Conservation (phyloP, 2,329 filamentous ascomycete species). For the Allantophomopsis cytisporea region DNA sequence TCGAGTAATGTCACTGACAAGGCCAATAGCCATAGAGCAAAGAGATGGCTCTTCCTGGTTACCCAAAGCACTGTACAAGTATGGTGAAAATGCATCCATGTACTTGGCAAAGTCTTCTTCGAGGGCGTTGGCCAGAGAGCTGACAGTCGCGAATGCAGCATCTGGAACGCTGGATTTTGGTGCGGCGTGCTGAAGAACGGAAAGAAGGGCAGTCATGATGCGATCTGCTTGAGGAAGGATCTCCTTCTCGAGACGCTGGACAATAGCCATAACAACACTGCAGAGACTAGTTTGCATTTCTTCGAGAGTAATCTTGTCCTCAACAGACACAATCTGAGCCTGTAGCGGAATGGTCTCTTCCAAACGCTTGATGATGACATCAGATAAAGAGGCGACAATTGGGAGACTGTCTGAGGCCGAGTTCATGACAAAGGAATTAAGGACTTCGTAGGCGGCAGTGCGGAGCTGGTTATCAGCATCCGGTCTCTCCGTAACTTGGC, state of each 20-base stretch:
- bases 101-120: constrained; percentile 93
- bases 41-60: constrained; percentile 93
- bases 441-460: constrained; percentile 92
- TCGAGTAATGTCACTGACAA: constrained; percentile 92
- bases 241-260: constrained; percentile 82
- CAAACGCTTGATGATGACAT: constrained; percentile 80
- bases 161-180: constrained; percentile 90
- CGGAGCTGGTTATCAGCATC: constrained; percentile 81
- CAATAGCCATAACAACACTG: constrained; percentile 82
- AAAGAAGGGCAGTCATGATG: constrained; percentile 82
- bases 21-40: constrained; percentile 92
- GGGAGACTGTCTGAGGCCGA: constrained; percentile 74
- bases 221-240: constrained; percentile 81
- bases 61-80: constrained; percentile 83
- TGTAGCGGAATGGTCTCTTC: constrained; percentile 85
- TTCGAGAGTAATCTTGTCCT: constrained; percentile 89
- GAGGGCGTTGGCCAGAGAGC: constrained; percentile 79
- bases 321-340: constrained; percentile 86
- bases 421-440: constrained; percentile 88
- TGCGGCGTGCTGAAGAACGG: constrained; percentile 64
- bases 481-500: constrained; percentile 70
- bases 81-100: constrained; percentile 90
- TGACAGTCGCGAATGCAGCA: constrained; percentile 82
- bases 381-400: constrained; percentile 69
- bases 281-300: constrained; percentile 96